These are phyloP conservation scores for Colletotrichum gloeosporioides DNA, from an alignment of 2,329 filamentous ascomycete genomes.

Conservation along the genomic window DNA sequence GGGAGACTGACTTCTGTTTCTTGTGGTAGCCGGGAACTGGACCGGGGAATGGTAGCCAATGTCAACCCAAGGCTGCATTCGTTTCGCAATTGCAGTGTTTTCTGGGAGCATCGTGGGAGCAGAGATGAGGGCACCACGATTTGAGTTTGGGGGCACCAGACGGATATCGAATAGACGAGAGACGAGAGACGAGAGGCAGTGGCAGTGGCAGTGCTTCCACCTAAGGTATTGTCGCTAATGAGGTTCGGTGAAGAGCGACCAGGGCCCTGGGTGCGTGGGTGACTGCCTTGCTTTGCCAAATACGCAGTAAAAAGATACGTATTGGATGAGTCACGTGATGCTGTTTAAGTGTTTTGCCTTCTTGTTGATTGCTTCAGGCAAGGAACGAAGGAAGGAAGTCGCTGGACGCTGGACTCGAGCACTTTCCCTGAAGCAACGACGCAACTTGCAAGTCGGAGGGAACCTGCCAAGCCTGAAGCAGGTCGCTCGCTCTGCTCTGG, in stretches of 20 bases:
- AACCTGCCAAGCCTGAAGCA: conserved; percentile 4
- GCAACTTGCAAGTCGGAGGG: background rate
- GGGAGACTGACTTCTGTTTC: background rate
- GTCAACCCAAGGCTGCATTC: conserved; percentile 3
- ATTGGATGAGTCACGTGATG: background rate
- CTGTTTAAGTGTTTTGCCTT: background rate
- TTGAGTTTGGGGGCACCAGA: conserved; percentile 4
- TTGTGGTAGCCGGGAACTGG: background rate
- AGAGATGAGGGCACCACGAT: background rate
- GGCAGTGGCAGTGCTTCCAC: background rate
- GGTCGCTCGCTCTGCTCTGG: background rate
- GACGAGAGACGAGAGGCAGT: background rate
- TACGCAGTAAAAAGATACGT: background rate
- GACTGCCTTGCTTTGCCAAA: background rate
- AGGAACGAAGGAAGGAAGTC: background rate
- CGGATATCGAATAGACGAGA: background rate
- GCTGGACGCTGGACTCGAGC: background rate
- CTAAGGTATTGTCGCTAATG: background rate
- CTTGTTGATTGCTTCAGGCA: background rate
- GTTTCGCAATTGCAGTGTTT: background rate
- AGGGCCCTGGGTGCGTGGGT: background rate
- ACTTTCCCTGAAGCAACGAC: background rate
- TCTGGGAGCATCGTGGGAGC: conserved; percentile 10
- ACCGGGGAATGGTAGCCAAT: background rate
- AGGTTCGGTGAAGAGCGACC: background rate